Evolutionary conservation across 768 basidiomycete species (phyloP).

Genomic region (Lactarius hatsudake): DNA sequence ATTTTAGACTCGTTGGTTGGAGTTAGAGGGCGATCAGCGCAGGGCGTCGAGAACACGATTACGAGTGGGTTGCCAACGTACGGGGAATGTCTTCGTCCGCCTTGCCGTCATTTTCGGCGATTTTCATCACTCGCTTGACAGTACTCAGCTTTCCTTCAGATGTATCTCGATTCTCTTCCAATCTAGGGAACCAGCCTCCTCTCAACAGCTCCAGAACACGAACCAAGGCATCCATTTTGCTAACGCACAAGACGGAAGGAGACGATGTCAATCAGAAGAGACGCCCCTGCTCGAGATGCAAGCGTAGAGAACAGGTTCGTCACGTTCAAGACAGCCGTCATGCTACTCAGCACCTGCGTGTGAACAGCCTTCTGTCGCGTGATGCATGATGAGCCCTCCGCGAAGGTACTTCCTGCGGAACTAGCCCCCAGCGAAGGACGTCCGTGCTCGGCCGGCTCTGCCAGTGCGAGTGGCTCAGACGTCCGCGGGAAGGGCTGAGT

Average conservation of each 20-base stretch:
- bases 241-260: constrained; percentile 58
- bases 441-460: constrained; percentile 15
- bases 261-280: constrained; percentile 47
- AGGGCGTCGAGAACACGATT: neutral
- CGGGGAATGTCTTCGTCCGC: constrained; percentile 98
- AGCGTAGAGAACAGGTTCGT: constrained; percentile 90
- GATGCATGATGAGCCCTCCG: constrained; percentile 51
- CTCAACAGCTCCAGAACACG: constrained; percentile 87
- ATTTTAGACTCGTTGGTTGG: constrained; percentile 85
- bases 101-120: constrained; percentile 96
- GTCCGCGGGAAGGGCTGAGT: constrained; percentile 38
- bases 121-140: constrained; percentile 87
- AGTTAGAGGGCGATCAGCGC: constrained; percentile 46
- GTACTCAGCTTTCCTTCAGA: constrained; percentile 69
- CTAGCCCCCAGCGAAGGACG: constrained; percentile 26
- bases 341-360: no score
- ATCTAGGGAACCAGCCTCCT: constrained; percentile 74
- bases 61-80: constrained; percentile 41
- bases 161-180: constrained; percentile 56
- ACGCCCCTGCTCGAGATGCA: constrained; percentile 74
- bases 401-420: constrained; percentile 10
- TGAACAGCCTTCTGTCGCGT: constrained; percentile 49
- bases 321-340: constrained; percentile 35
- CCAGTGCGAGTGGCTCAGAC: constrained; percentile 16
- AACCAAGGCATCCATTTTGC: constrained; percentile 93